Base-by-base conservation (phyloP, 208 protist species). In the Lotmaria passim region DNA sequence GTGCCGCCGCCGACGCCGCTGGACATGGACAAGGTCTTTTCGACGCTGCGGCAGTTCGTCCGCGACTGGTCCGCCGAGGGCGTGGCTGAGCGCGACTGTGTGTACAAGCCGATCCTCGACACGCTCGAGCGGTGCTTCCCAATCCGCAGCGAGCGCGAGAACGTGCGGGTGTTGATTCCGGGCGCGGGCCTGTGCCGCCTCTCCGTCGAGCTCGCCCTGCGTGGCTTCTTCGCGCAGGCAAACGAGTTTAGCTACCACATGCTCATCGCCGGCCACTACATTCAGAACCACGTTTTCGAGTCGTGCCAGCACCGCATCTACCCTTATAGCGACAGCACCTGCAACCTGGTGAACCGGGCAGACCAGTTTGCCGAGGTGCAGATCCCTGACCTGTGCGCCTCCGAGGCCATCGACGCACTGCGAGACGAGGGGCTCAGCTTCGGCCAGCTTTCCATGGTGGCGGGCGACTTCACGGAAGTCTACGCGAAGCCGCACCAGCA, bases 181-280 rank as follows among this genome's bases (percentile, higher is more conserved):
- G 93, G 93, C 41, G 87, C 91, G 19, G 93, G 93, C 2, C 84
- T 99, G 14, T 98, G 96, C 58, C 87, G 98, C 39, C 90, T 99
- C 15, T 91, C 91, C 15, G 98, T 97, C 46, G 97, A 99, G 66
- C 82, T 99, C 24, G 96, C 95, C 31, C 66, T 88, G 10, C 81
- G 73, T 26, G 98, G 98, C 15, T 99, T 97, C 76, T 81, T 77
- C 31, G 86, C 89, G 17, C 91, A 99, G 79, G 98, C 96, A 23
- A 98, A 98, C 80, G 98, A 99, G 74, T 99, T 98, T 77, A 98
- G 96, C 58, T 98, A 98, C 74, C 97, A 98, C 81, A 99, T 99
- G 97, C 90, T 99, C 47, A 89, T 99, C 65, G 90, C 96, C 0
- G 96, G 96, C 0, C 94, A 98, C 75, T 98, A 97, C 76, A 91